Evolutionary conservation across 2,329 filamentous ascomycete genomes (phyloP), one percentile per base, ranked within the genome.

Genomic region (Aspergillus hortae): DNA sequence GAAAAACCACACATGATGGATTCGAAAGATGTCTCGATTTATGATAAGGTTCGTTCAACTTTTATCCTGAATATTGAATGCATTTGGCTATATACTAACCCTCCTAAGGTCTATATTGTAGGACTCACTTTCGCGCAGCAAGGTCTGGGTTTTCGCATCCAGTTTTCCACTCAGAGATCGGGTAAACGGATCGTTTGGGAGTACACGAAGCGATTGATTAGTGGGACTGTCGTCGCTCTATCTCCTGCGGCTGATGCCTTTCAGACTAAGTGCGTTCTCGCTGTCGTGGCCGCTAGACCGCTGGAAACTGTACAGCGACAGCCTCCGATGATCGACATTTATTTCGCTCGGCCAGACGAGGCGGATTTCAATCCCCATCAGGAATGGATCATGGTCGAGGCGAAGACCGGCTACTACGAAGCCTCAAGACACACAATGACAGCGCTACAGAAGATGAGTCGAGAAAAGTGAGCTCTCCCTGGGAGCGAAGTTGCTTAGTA

Each of bases 361-460:
- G 74, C 85, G 0, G 75, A 82, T 17, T 76, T 95, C 45, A 87
- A 96, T 61, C 84, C 90, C 0, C 78, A 80, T 14, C 69, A 80
- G 32, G 84, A 88, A 60, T 86, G 85, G 67, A 70, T 92, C 10
- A 95, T 96, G 89, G 73, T 96, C 0, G 90, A 96, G 64, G 80
- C 87, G 1, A 80, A 85, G 3, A 69, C 71, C 0, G 86, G 88
- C 1, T 95, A 91, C 65, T 96, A 84, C 56, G 92, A 96, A 67
- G 83, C 88, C 0, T 79, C 83, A 35, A 80, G 89, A 0, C 84
- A 95, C 65, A 86, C 85, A 0, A 77, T 96, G 65, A 74, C 82
- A 12, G 86, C 88, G 0, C 71, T 96, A 1, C 90, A 96, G 73
- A 77, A 84, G 71, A 67, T 81, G 71, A 78, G 71, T 51, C 67